Conservation (phyloP, 257 asterid genomes). For the Datura wrightii region DNA sequence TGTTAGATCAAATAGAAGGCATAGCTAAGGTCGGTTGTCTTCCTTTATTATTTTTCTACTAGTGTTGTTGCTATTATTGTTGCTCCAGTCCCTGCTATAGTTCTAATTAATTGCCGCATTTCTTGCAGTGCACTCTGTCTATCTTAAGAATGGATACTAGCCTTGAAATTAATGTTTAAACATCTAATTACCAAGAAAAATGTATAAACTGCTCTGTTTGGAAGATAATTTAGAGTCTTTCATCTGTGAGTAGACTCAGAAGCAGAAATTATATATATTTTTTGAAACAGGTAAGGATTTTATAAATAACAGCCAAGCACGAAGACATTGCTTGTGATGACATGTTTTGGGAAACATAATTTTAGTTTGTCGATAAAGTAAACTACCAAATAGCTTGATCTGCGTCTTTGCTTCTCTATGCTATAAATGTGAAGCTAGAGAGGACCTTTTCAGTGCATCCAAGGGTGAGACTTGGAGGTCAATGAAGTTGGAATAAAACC, state of each 20-base stretch:
- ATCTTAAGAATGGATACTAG: conserved; percentile 12
- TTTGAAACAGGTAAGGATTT: not conserved
- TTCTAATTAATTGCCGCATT: not conserved
- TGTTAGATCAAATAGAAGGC: conserved; percentile 98
- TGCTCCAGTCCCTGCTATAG: not conserved
- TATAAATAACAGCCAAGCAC: not conserved
- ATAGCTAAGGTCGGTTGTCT: conserved; percentile 79
- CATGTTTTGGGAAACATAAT: not conserved
- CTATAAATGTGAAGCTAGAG: conserved; percentile 13
- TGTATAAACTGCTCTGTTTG: conserved; percentile 25
- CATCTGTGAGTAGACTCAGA: not conserved
- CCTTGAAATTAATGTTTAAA: not conserved
- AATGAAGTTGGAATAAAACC: not conserved
- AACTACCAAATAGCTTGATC: conserved; percentile 17
- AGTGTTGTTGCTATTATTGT: conserved; percentile 13
- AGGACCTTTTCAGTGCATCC: conserved; percentile 15
- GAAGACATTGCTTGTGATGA: conserved; percentile 23
- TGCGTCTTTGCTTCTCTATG: not conserved
- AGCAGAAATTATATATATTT: not conserved
- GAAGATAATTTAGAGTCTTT: conserved; percentile 13
- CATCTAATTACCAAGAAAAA: conserved; percentile 4
- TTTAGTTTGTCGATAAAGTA: conserved; percentile 20
- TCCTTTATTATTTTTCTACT: not conserved
- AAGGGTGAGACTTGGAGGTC: conserved; percentile 8
- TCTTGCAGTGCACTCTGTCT: conserved; percentile 1